phyloP scores from a whole-genome alignment of 1,139 yeast species.

The Taphrina flavorubra region DNA sequence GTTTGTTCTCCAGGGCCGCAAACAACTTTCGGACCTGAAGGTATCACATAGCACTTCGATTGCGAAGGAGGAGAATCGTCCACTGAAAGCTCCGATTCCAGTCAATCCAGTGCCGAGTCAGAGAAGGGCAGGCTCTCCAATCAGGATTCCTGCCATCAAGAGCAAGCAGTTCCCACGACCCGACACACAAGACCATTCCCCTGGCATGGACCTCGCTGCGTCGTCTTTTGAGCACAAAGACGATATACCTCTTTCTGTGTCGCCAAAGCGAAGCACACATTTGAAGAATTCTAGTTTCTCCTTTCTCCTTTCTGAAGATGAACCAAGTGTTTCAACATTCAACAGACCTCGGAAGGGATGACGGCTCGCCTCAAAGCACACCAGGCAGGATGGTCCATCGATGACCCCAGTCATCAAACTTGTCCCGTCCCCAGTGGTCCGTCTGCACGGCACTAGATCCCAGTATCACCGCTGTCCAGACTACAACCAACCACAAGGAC shows the following conservation, averaged over 20 bases:
- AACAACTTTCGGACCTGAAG: conserved; percentile 4
- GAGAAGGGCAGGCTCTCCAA: background rate
- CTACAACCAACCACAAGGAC: conserved; percentile 30
- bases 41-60: background rate
- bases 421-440: conserved; percentile 28
- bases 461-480: conserved; percentile 37
- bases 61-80: background rate
- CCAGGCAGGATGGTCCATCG: conserved; percentile 39
- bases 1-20: conserved; percentile 31
- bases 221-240: background rate
- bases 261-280: conserved; percentile 8
- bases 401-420: conserved; percentile 32
- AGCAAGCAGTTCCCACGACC: background rate
- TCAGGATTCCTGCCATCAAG: conserved; percentile 16
- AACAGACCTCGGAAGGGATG: conserved; percentile 10
- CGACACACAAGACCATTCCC: background rate
- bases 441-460: conserved; percentile 34
- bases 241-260: background rate
- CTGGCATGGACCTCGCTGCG: background rate
- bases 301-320: conserved; percentile 7
- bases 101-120: background rate
- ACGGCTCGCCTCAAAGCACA: conserved; percentile 7
- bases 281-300: background rate
- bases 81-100: background rate
- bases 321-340: conserved; percentile 7